Evolutionary conservation across 306 rosid genomes (phyloP).

Genomic region (Vachellia pachyceras): DNA sequence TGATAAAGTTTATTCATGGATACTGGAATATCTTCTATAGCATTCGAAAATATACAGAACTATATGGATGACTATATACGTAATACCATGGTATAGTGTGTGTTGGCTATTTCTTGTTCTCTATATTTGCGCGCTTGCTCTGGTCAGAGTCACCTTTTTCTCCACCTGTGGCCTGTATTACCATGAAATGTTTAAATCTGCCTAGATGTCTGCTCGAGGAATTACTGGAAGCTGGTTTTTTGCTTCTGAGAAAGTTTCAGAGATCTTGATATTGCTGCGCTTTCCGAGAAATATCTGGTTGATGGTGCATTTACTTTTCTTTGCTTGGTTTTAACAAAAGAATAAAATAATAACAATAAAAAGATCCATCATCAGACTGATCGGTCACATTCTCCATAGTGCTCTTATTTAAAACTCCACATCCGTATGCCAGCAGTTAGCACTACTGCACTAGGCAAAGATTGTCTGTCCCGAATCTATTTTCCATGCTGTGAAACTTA

Average conservation of each 20-base stretch:
- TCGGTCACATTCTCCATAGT: not conserved
- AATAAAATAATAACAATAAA: not conserved
- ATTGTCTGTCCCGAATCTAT: not conserved
- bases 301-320: not conserved
- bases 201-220: not conserved
- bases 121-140: conserved; percentile 19
- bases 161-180: conserved; percentile 9
- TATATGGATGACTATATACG: not conserved
- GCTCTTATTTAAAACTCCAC: not conserved
- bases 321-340: not conserved
- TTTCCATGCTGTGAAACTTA: not conserved
- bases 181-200: conserved; percentile 4
- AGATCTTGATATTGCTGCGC: conserved; percentile 9
- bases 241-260: conserved; percentile 8
- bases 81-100: not conserved
- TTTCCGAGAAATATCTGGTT: conserved; percentile 10
- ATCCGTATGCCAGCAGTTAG: not conserved
- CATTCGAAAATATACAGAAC: conserved; percentile 50
- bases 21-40: conserved; percentile 58
- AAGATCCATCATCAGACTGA: not conserved
- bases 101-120: not conserved
- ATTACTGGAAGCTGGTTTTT: not conserved
- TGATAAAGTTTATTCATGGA: conserved; percentile 60
- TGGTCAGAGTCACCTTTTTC: not conserved
- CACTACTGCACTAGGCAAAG: not conserved